phyloP scores from a whole-genome alignment of 192 early-diverging fungal species.

The Coemansia sp. region DNA sequence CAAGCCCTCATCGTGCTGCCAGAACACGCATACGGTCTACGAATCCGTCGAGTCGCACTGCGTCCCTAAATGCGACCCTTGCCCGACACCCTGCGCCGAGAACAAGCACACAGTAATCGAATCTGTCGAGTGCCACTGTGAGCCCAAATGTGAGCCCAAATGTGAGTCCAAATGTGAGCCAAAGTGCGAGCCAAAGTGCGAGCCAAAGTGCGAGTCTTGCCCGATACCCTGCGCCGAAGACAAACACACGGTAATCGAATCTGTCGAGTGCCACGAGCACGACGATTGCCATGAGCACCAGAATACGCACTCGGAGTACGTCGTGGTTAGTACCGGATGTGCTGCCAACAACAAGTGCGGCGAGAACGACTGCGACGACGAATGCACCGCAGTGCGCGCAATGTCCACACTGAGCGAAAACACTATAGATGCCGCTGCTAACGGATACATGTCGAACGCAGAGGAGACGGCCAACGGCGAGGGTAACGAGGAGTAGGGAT shows the following conservation, averaged over 20 bases:
- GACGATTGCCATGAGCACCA: slow-evolving; percentile 14
- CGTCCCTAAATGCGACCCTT: slow-evolving; percentile 4
- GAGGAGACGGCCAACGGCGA: slow-evolving; percentile 6
- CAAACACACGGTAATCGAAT: slow-evolving; percentile 30
- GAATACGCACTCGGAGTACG: slow-evolving; percentile 1
- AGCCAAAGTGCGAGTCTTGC: not conserved
- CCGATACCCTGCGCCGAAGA: not conserved
- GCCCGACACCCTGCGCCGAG: not conserved
- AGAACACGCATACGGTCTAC: slow-evolving; percentile 24
- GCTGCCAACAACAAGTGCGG: not conserved
- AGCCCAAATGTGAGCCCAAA: not conserved
- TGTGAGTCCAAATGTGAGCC: not conserved
- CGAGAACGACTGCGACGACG: slow-evolving; percentile 8
- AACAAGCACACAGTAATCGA: slow-evolving; percentile 22
- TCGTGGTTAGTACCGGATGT: not conserved
- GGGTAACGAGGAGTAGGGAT: not conserved
- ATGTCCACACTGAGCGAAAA: not conserved
- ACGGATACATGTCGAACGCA: not conserved
- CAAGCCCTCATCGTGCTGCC: not conserved
- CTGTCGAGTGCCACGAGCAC: slow-evolving; percentile 20
- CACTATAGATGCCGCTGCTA: not conserved
- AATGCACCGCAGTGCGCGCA: not conserved
- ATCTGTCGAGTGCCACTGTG: slow-evolving; percentile 22
- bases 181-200: slow-evolving; percentile 1
- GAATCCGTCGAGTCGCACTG: slow-evolving; percentile 24